Evolutionary conservation across 2,329 filamentous ascomycete species (phyloP), one percentile per base, ranked within the genome.

Genomic region (Aspergillus quadricinctus): DNA sequence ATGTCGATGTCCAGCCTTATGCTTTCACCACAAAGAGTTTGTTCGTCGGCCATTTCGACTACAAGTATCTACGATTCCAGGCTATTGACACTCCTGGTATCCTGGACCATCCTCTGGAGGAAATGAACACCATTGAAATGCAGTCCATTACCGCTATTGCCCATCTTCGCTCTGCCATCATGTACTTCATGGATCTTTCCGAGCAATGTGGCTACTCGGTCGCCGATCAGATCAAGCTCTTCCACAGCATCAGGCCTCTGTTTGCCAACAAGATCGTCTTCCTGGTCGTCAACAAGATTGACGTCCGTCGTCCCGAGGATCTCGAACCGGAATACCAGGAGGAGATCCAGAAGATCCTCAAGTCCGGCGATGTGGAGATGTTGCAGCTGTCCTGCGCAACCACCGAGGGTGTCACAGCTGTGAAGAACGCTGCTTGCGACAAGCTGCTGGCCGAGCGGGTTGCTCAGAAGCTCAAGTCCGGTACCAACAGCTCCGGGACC

Each of bases 81-180:
- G 92, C 92, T 28, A 97, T 99, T 66, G 94, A 99, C 77, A 99
- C 94, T 10, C 93, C 93, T n/a, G 94, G 94, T 81, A 96, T 99
- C 65, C 80, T 99, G 59, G 94, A 99, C 68, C 94, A 99, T 74
- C 92, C 93, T 37, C 85, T 99, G 8, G 94, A 97, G 77, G 94
- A 97, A 79, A 99, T 97, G 94, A 96, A 97, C 79, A 97, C 94
- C 3, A 99, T 99, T 71, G 94, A 99, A 78, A 97, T 97, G 91
- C 94, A 97, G 81, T 89, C 89, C 60, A 97, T 99, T 65, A 97
- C 93, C 19, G 94, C 95, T 10, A 96, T 99, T 78, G 94, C 94
- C 52, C 95, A 99, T 80, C 81, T 99, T 71, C 86, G 93, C 67
- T 95, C 92, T 45, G 93, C 93, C 55, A 95, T 99, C 62, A 81